Evolutionary conservation across 768 basidiomycete genomes (phyloP), one percentile per base, ranked within the genome.

Genomic region (Strobilomyces echinocephalus): DNA sequence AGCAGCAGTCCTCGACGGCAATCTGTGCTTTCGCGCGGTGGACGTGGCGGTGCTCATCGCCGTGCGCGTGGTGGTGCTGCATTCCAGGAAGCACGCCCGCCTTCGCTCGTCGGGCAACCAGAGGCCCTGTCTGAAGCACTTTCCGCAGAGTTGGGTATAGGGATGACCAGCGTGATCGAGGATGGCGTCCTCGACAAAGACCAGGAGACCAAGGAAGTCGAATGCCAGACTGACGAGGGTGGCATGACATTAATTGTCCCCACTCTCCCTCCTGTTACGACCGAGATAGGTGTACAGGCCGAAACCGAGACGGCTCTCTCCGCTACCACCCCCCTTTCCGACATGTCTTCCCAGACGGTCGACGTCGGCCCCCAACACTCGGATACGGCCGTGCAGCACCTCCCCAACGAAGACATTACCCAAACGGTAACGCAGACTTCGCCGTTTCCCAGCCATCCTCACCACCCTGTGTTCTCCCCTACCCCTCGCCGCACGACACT

Each of bases 41-140:
- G 70, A 30, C 76, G 80, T 46, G 79, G 80, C 30, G 74, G 80
- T 47, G 74, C 75, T 8, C 63, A 77, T 35, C 78, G 85, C 34
- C 77, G 85, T 41, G 64, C 74, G 8, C 74, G 87, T 20, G 86
- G 86, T 49, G 87, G 87, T 52, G 80, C 80, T 30, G 80, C 86
- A 7, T 87, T 79, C 72, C 83, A 84, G 59, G 83, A 88, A 57
- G 79, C 80, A 12, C 76, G 88, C 28, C 87, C 88, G 15, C 73
- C 82, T 21, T 88, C 85, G 1, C 71, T 91, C 30, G 80, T 90
- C 9, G 85, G 82, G 38, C 80, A 82, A 16, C 87, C 88, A 0
- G 87, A 86, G 60, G 81, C 85, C 8, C 73, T 91, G 21, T 81
- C 85, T 15, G 77, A 79, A n/a, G 87, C 85, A 54, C 77, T 90